Conservation (phyloP, 352 stramenopile genomes). For the Pythium chondricola region DNA sequence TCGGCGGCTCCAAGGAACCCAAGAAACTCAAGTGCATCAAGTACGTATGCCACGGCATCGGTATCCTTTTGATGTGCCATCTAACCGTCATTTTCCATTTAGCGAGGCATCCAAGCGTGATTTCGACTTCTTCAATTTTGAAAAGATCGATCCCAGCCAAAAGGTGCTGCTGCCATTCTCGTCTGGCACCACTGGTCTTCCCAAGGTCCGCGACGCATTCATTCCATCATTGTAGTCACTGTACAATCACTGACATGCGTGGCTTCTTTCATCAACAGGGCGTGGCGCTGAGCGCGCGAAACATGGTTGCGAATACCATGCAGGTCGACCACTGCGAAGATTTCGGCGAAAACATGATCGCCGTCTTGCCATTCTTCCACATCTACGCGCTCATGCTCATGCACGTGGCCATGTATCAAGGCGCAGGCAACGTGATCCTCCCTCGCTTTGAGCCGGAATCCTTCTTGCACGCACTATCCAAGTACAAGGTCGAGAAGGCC, state of each 20-base stretch:
- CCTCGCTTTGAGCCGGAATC: conserved; percentile 84
- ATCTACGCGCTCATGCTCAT: conserved; percentile 90
- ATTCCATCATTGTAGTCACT: not conserved
- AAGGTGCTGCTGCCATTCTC: conserved; percentile 86
- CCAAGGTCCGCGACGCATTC: conserved; percentile 34
- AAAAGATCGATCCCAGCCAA: conserved; percentile 47
- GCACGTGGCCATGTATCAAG: conserved; percentile 77
- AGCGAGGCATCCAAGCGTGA: conserved; percentile 38
- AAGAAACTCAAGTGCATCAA: conserved; percentile 40
- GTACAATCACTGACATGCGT: too few species aligned
- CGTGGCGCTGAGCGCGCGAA: conserved; percentile 73
- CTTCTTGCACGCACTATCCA: conserved; percentile 76
- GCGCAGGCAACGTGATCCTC: conserved; percentile 79
- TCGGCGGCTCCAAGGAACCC: conserved; percentile 22
- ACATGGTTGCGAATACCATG: conserved; percentile 87
- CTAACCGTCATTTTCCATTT: conserved; percentile 4
- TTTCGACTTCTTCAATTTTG: conserved; percentile 38
- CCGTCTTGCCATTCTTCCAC: conserved; percentile 92
- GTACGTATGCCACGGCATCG: conserved; percentile 36
- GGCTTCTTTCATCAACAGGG: too few species aligned
- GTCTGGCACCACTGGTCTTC: conserved; percentile 89
- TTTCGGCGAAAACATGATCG: conserved; percentile 41
- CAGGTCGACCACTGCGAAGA: conserved; percentile 73
- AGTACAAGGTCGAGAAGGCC: conserved; percentile 31
- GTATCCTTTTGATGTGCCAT: conserved; percentile 11